phyloP scores from a whole-genome alignment of 352 stramenopile species.

The Phytophthora litchii region DNA sequence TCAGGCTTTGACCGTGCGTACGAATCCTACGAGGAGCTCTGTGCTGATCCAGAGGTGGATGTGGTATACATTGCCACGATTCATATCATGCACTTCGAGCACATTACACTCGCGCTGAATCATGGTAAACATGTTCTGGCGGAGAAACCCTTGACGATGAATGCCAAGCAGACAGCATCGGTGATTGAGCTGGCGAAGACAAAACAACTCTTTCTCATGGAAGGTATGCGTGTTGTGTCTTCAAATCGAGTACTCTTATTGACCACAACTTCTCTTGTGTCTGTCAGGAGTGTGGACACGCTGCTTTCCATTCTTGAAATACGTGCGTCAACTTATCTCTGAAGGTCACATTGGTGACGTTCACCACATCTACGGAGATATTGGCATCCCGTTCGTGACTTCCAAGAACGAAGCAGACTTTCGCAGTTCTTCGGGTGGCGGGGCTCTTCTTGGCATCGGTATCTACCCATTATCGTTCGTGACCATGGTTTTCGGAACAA shows the following conservation, averaged over 20 bases:
- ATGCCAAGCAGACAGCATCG: constrained; percentile 66
- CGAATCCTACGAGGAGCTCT: constrained; percentile 83
- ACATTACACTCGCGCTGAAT: constrained; percentile 61
- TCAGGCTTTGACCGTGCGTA: constrained; percentile 52
- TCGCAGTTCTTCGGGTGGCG: constrained; percentile 42
- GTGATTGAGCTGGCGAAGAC: constrained; percentile 35
- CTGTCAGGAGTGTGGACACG: constrained; percentile 66
- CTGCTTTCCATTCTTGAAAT: constrained; percentile 70
- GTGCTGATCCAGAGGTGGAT: constrained; percentile 73
- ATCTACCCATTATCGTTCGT: constrained; percentile 84
- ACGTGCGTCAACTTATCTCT: constrained; percentile 50
- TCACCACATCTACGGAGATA: constrained; percentile 48
- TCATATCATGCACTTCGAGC: constrained; percentile 73
- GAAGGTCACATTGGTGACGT: constrained; percentile 55
- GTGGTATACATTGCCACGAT: constrained; percentile 92
- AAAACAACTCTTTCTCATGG: constrained; percentile 62
- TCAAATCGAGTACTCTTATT: too few species aligned
- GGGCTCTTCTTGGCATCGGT: constrained; percentile 79
- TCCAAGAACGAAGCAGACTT: too few species aligned
- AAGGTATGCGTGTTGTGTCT: constrained; percentile 42
- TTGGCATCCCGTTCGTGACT: constrained; percentile 20
- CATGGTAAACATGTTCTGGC: constrained; percentile 89
- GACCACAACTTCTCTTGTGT: too few species aligned
- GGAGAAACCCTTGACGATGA: constrained; percentile 91
- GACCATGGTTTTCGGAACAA: constrained; percentile 62